A percentile compares a stretch with the other conserved stretches of the same genome.
phyloP scores from a whole-genome alignment of 805 yeast genomes.

The Suhomyces canberraensis region DNA sequence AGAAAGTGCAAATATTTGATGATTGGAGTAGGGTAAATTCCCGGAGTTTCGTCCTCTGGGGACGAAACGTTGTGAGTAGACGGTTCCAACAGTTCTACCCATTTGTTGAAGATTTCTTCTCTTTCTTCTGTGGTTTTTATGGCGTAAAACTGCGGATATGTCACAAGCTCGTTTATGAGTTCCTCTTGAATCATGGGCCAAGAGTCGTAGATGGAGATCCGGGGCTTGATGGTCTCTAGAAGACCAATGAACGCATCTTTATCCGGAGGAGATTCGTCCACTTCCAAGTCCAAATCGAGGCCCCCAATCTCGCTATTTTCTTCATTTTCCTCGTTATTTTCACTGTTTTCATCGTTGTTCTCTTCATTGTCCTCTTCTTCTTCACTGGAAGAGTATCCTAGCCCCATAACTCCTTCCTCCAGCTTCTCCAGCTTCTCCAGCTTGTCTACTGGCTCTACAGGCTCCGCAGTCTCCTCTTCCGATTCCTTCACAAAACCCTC shows the following conservation, averaged over 20 bases:
- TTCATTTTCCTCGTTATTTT: slow-evolving; percentile 2
- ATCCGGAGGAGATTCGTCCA: slow-evolving; percentile 6
- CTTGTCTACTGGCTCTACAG: background rate
- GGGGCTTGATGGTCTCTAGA: slow-evolving; percentile 20
- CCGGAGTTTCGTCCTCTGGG: background rate
- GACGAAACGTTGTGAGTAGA: background rate
- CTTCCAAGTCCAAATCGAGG: slow-evolving; percentile 8
- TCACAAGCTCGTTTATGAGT: slow-evolving; percentile 23
- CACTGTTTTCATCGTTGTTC: background rate
- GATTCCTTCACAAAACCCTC: slow-evolving; percentile 15
- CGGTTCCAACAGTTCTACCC: slow-evolving; percentile 15
- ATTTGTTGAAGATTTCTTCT: slow-evolving; percentile 23
- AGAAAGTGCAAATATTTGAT: slow-evolving; percentile 21
- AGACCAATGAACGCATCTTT: slow-evolving; percentile 21
- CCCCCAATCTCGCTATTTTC: slow-evolving; percentile 5
- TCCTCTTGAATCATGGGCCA: slow-evolving; percentile 40
- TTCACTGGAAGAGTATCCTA: slow-evolving; percentile 27
- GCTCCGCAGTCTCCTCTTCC: background rate
- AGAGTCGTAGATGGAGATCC: slow-evolving; percentile 32
- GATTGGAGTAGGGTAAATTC: slow-evolving; percentile 20
- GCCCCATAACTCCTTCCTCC: slow-evolving; percentile 10
- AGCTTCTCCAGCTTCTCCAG: background rate
- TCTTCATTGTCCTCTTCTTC: slow-evolving; percentile 15
- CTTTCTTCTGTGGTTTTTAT: slow-evolving; percentile 16
- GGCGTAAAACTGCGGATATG: slow-evolving; percentile 27